These are phyloP conservation scores for Cladosporium sp. DNA, from an alignment of 2,329 filamentous ascomycete genomes.

Conservation along the genomic window DNA sequence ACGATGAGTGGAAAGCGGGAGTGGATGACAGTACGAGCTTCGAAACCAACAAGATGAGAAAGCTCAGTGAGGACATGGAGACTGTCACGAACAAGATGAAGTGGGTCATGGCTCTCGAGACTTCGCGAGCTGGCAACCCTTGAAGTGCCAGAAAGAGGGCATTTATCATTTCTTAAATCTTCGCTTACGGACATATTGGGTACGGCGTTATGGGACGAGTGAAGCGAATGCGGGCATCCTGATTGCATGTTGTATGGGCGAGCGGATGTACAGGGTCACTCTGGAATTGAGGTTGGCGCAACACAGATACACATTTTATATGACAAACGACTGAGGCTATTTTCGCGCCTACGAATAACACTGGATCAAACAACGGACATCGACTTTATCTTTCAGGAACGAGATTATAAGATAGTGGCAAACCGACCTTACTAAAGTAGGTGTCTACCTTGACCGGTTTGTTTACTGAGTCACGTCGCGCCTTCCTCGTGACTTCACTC, in stretches of 20 bases:
- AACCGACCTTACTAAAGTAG: too few species aligned
- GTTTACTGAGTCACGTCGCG: neutral
- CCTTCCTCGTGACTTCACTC: conserved; percentile 3
- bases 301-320: neutral
- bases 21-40: conserved; percentile 56
- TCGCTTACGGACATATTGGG: neutral
- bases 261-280: neutral
- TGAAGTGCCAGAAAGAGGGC: conserved; percentile 4
- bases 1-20: conserved; percentile 56
- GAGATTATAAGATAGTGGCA: too few species aligned
- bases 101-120: conserved; percentile 56
- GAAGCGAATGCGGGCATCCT: neutral
- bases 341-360: neutral
- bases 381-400: too few species aligned
- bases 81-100: conserved; percentile 60
- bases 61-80: conserved; percentile 60
- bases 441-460: too few species aligned
- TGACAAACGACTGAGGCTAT: neutral
- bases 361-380: neutral
- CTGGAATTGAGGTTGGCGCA: too few species aligned
- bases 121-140: conserved; percentile 10
- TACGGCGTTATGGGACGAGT: neutral
- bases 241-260: neutral
- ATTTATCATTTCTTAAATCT: neutral
- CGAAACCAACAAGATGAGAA: conserved; percentile 54